Conservation (phyloP, 2,329 filamentous ascomycete species). For the Tolypocladium ovalisporum region DNA sequence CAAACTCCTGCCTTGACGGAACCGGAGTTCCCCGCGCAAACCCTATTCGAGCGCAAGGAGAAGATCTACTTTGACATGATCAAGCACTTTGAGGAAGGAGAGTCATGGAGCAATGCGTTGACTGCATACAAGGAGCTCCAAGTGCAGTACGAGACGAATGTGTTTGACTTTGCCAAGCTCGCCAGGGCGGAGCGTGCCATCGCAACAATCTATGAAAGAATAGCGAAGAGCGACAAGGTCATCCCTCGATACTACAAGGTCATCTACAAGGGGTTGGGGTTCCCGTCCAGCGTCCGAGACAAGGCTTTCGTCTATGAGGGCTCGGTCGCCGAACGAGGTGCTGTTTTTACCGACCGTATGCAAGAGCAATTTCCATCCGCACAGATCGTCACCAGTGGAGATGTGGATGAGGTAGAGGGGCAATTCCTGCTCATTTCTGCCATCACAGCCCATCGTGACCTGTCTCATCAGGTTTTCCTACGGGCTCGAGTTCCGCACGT, state of each 20-base stretch:
- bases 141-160: constrained; percentile 77
- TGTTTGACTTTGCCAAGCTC: constrained; percentile 86
- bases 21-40: constrained; percentile 71
- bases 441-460: constrained; percentile 72
- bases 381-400: constrained; percentile 60
- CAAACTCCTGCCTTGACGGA: constrained; percentile 57
- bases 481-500: constrained; percentile 72
- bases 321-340: constrained; percentile 61
- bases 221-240: constrained; percentile 69
- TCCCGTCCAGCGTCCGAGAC: constrained; percentile 68
- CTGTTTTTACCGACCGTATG: constrained; percentile 81
- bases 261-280: constrained; percentile 79
- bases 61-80: constrained; percentile 90
- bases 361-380: constrained; percentile 82
- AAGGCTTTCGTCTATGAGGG: constrained; percentile 92
- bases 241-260: constrained; percentile 87
- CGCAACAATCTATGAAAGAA: constrained; percentile 81
- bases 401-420: constrained; percentile 73
- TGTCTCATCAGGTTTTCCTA: constrained; percentile 76
- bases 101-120: constrained; percentile 83
- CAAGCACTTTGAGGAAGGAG: constrained; percentile 87
- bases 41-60: constrained; percentile 87
- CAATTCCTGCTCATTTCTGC: constrained; percentile 79
- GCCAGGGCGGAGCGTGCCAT: constrained; percentile 83
- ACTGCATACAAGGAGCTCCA: constrained; percentile 85